Evolutionary conservation across 371 early-diverging fungal genomes (phyloP), one percentile per base, ranked within the genome.

Genomic region (Syncephalastrum contaminatum): DNA sequence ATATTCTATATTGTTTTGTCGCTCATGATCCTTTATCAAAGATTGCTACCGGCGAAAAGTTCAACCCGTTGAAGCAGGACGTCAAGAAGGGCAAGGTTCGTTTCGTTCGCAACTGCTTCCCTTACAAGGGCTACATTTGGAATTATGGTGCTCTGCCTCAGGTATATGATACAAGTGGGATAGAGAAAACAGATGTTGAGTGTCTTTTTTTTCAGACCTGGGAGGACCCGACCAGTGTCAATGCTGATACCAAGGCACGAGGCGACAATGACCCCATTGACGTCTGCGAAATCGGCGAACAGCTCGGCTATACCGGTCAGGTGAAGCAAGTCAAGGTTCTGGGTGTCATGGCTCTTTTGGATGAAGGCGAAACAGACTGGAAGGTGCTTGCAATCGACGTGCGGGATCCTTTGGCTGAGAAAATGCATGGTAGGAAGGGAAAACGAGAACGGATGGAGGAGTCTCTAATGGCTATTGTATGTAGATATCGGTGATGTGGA

Each of bases 71-170:
- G 62, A 96, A 92, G 77, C 99, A 99, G 79, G 99, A 99, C 73
- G 79, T 90, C 53, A 99, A 99, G 83, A 99, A 99, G 76, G 97
- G 95, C 67, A 96, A 97, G 76, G 89, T 97, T 53, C 87, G 99
- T 57, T 99, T 90, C 76, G 99, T 99, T 47, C 87, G 93, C 64
- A 99, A 99, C 82, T 91, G 97, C 69, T 99, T 99, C 88, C 99
- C 99, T n/a, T 95, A 94, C 87, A 95, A 97, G 66, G 99, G 99
- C 43, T 99, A 99, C 83, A 94, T 96, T 69, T 99, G 99, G 99
- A 99, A 99, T 86, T 99, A 99, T 71, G 99, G 99, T 57, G 98
- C 98, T 39, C 80, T 99, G 59, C 99, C 99, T 40, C 92, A 92
- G 77, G 88, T 86, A 79, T 53, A 24, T 14, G 12, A 42, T 3